Evolutionary conservation across 305 asterid genomes (phyloP), one percentile per base, ranked within the genome.

Genomic region (Stenogyne calaminthoides): DNA sequence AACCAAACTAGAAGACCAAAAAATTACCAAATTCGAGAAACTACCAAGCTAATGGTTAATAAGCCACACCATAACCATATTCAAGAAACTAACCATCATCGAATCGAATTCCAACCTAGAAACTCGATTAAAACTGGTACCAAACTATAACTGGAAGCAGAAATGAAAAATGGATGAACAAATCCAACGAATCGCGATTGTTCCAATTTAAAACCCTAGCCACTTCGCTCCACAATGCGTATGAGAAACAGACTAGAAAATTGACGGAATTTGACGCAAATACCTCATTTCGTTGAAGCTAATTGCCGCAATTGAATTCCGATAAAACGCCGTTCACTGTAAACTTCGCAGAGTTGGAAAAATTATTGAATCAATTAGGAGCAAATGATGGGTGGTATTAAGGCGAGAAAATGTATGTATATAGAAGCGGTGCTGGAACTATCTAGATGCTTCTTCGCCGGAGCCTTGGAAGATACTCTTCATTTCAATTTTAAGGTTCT

Each of bases 361-460:
- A 36, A 36, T 19, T 69, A 54, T 5, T 11, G 1, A 36, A 37
- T 7, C 34, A 5, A n/a, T 49, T 16, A 32, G 9, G 22, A 19
- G 51, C 49, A 29, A 37, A 64, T 15, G 22, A 64, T 36, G 7
- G 18, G n/a, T 15, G 46, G 2, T 39, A 39, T 25, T 36, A n/a
- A 6, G 70, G 44, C 18, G 60, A 44, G 12, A 42, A 19, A 8
- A 3, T 62, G 3, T 16, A 61, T 18, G 9, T 36, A 62, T 52
- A 16, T 12, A 14, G 1, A 15, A 27, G 73, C 39, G 56, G 40
- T 73, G 61, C 76, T 51, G 61, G 82, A 77, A 71, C 16, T 59
- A 69, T 77, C 80, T 71, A 77, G 82, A 81, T 54, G 37, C 75
- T 81, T 81, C 84, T 59, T 54, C 59, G 16, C 60, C 39, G 76